Evolutionary conservation across 257 asterid genomes (phyloP), one percentile per base, ranked within the genome.

Genomic region (Cinchona pubescens): DNA sequence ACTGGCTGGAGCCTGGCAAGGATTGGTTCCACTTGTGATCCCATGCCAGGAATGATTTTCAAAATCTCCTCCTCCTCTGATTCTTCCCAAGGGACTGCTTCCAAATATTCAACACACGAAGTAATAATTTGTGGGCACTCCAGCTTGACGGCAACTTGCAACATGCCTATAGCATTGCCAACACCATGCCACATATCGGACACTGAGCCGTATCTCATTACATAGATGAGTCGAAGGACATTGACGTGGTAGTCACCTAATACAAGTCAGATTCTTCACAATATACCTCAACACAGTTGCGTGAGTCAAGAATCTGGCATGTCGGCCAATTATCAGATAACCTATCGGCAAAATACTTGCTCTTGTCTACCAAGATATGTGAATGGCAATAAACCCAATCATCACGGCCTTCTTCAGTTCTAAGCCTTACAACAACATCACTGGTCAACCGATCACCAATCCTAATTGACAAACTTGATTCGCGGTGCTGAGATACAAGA

Each of bases 51-150:
- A 67, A 92, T 81, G 23, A 81, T 80, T 82, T 87, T 88, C 74
- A 92, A 79, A n/a, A 93, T 87, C 79, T 93, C 97, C 59, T 94
- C 99, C 68, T 94, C 97, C 79, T 94, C 97, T 0, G 96, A 75
- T 81, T 94, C 99, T 80, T 92, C 97, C 97, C 98, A 94, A 7
- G 97, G 96, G 62, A 90, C 93, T 4, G 97, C 96, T 88, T 94
- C 98, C 87, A 94, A 79, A 79, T 87, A 94, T 72, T 75, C 86
- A 7, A 86, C 94, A 81, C 97, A 94, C 1, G 87, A 76, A 13
- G 93, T 75, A 67, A 87, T 81, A 73, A 94, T 84, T 70, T 86
- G 81, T 16, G 96, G 93, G 92, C 97, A 90, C 40, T 88, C 92
- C 11, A 94, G 90, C 75, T 79, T 86, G 34, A 85, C 84, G 27